A percentile compares a stretch with the other conserved stretches of the same genome.
Evolutionary conservation across 2,329 filamentous ascomycete genomes (phyloP).

Genomic region (Aspergillus transmontanensis): DNA sequence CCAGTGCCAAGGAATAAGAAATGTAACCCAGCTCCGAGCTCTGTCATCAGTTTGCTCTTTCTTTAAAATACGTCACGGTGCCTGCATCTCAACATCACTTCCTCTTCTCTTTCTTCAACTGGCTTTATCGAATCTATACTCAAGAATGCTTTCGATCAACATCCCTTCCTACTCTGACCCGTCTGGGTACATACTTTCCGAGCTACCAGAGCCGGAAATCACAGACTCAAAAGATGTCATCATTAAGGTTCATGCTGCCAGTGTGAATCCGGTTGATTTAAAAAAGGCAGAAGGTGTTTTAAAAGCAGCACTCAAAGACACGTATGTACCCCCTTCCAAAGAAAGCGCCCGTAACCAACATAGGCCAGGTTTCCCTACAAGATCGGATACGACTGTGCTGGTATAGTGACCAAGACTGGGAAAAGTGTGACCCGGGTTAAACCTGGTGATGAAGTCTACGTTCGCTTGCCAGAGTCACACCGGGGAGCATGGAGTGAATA

Average conservation of each 20-base stretch:
- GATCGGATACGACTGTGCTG: slow-evolving; percentile 48
- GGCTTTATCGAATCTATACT: not conserved
- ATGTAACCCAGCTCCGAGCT: not conserved
- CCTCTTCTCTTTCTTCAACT: not conserved
- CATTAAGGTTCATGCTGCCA: slow-evolving; percentile 48
- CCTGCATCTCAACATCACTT: not conserved
- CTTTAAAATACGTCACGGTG: not conserved
- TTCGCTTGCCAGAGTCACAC: slow-evolving; percentile 33
- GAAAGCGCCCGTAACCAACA: not conserved
- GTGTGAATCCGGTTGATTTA: slow-evolving; percentile 51
- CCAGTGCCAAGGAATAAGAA: not conserved
- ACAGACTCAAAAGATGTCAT: slow-evolving; percentile 26
- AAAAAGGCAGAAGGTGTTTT: slow-evolving; percentile 43
- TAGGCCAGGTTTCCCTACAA: slow-evolving; percentile 44
- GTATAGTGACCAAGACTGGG: slow-evolving; percentile 42
- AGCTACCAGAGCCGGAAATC: slow-evolving; percentile 23
- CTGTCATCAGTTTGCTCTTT: not conserved
- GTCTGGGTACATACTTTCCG: slow-evolving; percentile 23
- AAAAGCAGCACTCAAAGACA: slow-evolving; percentile 35
- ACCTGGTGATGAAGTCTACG: slow-evolving; percentile 44
- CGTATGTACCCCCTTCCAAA: slow-evolving; percentile 23
- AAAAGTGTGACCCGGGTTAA: slow-evolving; percentile 37
- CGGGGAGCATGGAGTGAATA: slow-evolving; percentile 44
- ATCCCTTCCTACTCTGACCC: slow-evolving; percentile 22
- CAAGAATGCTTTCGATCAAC: slow-evolving; percentile 22